Base-by-base conservation (phyloP, 768 basidiomycete genomes). In the Agaricus sinodeliciosus region DNA sequence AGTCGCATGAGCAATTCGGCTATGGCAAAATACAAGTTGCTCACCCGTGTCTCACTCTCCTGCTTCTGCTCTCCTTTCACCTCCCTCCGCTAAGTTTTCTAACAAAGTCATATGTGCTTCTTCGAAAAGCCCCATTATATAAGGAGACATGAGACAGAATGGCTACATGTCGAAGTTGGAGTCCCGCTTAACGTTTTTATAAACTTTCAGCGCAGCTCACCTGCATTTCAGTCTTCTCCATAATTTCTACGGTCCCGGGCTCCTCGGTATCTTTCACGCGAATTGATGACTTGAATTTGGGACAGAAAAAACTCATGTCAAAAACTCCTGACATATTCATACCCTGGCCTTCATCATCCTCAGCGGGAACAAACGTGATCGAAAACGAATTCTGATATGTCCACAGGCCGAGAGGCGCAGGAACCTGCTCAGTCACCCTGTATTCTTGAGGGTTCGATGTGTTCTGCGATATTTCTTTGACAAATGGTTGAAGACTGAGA, bases 101-200 rank as follows among this genome's bases (percentile, higher is more conserved):
- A 72, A 54, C 11, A 64, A 47, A 15, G 51, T 55, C 6, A 47
- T 18, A 54, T 71, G 71, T 19, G 67, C 60, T 11, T 55, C 59
- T 42, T 44, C 57, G 53, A 71, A 62, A 9, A 67, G 66, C 19
- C 58, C 54, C 2, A 61, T 46, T 44, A 73, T 66, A 50, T 63
- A 72, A 1, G 70, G 71, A 45, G 69, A 61, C 19, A 73, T 50
- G 43, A 72, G 55, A 51, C 62, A 67, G 40, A 70, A 56, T 7
- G 59, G 62, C 72, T 73, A 25, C 45, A 49, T n/a, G 7, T 27
- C 7, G 19, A 26, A 44, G 22, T 7, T 34, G 26, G 26, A 36
- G 36, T 31, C 15, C 26, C 13, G 43, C 27, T 42, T 16, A 51
- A 27, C 8, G 26, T 9, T 7, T 28, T 34, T 31, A 31, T 9